Evolutionary conservation across 2,329 filamentous ascomycete genomes (phyloP), one percentile per base, ranked within the genome.

Genomic region (Pyrenochaeta sp.): DNA sequence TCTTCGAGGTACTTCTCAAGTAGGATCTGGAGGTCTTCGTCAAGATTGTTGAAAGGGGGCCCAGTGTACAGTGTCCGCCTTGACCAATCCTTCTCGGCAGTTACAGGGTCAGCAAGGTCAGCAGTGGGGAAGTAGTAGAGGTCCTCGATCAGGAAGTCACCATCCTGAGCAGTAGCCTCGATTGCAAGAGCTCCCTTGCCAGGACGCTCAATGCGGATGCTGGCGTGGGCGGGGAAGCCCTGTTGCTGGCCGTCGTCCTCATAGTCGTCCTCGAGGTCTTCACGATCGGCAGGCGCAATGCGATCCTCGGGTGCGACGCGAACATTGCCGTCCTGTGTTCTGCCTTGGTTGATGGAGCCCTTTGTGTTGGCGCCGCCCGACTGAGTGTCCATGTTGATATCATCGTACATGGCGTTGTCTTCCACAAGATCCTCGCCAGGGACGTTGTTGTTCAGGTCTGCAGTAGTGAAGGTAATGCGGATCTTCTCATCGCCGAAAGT

Each of bases 1-100:
- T 97, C 95, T 78, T 97, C 92, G 60, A 99, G 85, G 81, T 94
- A 99, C 67, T 90, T 87, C 84, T 98, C 94, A 75, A 98, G 84
- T 67, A 97, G 84, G 48, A 92, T 84, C 83, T 98, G 94, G 39
- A 99, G 86, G 75, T 98, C 94, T 81, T 97, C 92, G 74, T 99
- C 95, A 54, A 99, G 87, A 82, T 91, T 96, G 79, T 87, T 89
- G 77, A 97, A 98, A 49, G 92, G 90, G 57, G 95, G 95, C 50
- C 95, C 95, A 36, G 91, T 89, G 81, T 98, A 99, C 64, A 92
- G 78, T 60, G 87, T 87, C 75, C 90, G 86, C 71, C 91, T 85
- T 67, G 85, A 81, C 83, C 92, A 92, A 64, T 90, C 86, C 73
- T 87, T 84, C 71, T 96, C 92, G 61, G 91, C 87, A 45, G 84